phyloP scores from a whole-genome alignment of 2,329 filamentous ascomycete species.

The Pseudogymnoascus sp. region DNA sequence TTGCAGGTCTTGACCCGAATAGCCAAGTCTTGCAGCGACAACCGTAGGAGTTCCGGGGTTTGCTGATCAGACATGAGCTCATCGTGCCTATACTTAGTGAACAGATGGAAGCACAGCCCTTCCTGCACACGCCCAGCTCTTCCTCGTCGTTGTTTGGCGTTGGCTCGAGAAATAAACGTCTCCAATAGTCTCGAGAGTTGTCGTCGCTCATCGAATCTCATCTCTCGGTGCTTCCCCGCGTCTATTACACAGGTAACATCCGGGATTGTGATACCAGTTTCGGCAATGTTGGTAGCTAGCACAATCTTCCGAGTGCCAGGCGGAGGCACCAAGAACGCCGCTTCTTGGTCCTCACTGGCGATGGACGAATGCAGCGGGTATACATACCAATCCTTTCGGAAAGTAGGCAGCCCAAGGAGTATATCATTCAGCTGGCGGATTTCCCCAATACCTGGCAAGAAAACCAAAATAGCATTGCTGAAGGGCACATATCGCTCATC shows the following conservation, averaged over 20 bases:
- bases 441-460: conserved; percentile 89
- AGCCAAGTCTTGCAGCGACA: conserved; percentile 89
- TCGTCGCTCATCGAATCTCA: conserved; percentile 89
- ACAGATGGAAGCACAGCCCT: conserved; percentile 91
- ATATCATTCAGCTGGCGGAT: conserved; percentile 84
- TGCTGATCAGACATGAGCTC: conserved; percentile 82
- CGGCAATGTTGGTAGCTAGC: conserved; percentile 93
- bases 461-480: conserved; percentile 89
- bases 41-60: conserved; percentile 88
- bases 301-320: conserved; percentile 84
- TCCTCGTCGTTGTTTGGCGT: conserved; percentile 89
- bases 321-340: conserved; percentile 80
- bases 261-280: conserved; percentile 97
- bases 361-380: conserved; percentile 92
- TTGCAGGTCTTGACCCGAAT: conserved; percentile 98
- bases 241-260: conserved; percentile 97
- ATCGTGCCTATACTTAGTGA: conserved; percentile 85
- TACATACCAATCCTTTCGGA: conserved; percentile 71
- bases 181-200: conserved; percentile 88
- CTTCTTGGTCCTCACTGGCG: conserved; percentile 91
- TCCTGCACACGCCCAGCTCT: conserved; percentile 93
- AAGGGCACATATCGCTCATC: conserved; percentile 60
- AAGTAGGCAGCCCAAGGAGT: conserved; percentile 67
- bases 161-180: conserved; percentile 90
- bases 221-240: conserved; percentile 93